These are phyloP conservation scores for Termitomyces titanicus DNA, from an alignment of 768 basidiomycete species.

Conservation along the genomic window DNA sequence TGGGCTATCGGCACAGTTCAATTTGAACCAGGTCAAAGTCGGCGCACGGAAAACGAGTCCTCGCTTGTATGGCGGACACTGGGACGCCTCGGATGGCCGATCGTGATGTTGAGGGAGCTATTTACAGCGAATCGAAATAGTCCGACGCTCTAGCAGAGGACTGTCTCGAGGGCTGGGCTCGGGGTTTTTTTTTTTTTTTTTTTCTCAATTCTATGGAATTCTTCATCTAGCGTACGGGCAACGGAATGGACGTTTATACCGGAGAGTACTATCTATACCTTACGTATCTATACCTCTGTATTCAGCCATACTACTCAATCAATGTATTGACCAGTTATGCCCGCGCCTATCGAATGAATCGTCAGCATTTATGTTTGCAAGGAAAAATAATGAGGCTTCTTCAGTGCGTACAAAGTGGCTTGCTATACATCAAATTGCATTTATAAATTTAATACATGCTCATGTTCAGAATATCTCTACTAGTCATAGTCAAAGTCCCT, in stretches of 20 bases:
- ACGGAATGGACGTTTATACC: not conserved
- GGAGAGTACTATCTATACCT: not conserved
- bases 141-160: not conserved
- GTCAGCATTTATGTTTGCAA: not conserved
- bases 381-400: not conserved
- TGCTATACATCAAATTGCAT: not conserved
- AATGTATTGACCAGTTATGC: not conserved
- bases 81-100: constrained; percentile 15
- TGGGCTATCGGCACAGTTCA: constrained; percentile 50
- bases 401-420: not conserved
- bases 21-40: constrained; percentile 12
- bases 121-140: not conserved
- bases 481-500: not conserved
- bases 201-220: too few relatives aligned
- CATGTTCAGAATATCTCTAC: not conserved
- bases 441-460: not conserved
- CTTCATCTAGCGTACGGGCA: not conserved
- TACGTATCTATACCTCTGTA: not conserved
- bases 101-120: constrained; percentile 4
- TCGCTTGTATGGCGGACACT: constrained; percentile 8
- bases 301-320: not conserved
- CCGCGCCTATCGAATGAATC: too few relatives aligned
- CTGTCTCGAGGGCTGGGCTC: not conserved
- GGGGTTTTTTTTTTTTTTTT: too few relatives aligned
- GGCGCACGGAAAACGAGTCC: not conserved